These are phyloP conservation scores for Capillidium heterosporum DNA, from an alignment of 371 early-diverging fungal genomes.

Conservation along the genomic window DNA sequence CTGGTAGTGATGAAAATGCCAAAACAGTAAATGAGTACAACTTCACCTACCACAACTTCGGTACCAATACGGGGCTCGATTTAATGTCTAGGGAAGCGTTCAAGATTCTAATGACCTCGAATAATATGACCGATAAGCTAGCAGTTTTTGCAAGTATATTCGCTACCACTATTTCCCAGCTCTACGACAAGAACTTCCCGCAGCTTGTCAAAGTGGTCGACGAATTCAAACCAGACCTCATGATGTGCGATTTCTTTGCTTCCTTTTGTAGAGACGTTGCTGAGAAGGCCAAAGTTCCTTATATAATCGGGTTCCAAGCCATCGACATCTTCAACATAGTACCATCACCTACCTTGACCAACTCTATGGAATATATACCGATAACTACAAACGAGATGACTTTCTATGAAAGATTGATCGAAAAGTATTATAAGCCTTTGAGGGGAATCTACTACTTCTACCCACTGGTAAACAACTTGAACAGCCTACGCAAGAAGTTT, in stretches of 20 bases:
- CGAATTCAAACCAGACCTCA: neutral
- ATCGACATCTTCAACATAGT: neutral
- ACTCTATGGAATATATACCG: neutral
- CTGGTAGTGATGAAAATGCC: too few species aligned
- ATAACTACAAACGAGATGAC: neutral
- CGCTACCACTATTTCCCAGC: too few species aligned
- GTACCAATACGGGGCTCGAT: too few species aligned
- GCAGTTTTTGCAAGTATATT: too few species aligned
- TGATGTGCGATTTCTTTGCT: slow-evolving; percentile 1
- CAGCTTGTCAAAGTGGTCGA: neutral
- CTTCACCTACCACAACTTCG: too few species aligned
- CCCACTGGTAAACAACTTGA: neutral
- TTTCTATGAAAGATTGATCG: neutral
- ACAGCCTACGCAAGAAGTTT: neutral
- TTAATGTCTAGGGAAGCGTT: too few species aligned
- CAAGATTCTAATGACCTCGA: too few species aligned
- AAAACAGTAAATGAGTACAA: too few species aligned
- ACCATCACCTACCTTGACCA: neutral
- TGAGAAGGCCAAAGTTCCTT: neutral
- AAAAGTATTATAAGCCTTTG: neutral
- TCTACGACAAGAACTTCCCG: neutral
- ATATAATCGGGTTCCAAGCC: neutral
- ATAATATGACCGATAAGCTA: too few species aligned
- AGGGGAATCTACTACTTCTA: neutral
- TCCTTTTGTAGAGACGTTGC: neutral